Base-by-base conservation (phyloP, 139 green algal species). In the Chlamydomonas sp. region DNA sequence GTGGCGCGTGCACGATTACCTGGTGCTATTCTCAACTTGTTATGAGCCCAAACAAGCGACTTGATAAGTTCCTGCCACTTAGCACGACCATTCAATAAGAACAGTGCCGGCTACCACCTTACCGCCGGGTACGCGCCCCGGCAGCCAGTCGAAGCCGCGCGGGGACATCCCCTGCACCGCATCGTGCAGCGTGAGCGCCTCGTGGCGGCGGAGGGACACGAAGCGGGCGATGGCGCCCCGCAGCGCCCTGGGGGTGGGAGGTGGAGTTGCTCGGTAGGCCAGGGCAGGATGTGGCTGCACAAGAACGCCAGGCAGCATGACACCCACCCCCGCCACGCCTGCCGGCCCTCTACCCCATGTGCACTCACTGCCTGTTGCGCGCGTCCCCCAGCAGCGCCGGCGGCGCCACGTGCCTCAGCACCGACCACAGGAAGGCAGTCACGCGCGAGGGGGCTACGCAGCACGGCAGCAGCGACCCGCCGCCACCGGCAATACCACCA, bases 181-280 rank as follows among this genome's bases (percentile, higher is more conserved):
- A 59, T 95, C 89, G 74, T 96, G 91, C 84, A 96, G 83, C 0
- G 83, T 94, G 49, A 96, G 84, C n/a, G 91, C 79, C 90, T 98
- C 96, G 67, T 96, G 93, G 10, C 96, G 93, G n/a, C 94, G 88
- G 82, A 97, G 86, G 49, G 68, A 61, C 14, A 98, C 90, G 62
- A 97, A 93, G 9, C 66, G 68, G 0, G 68, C 49, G 2, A 97
- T n/a, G 1, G 81, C 63, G 1, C 17, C 18, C 1, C 90, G 92
- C 74, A 97, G 84, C 57, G 61, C n/a, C 1, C 80, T 85, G 78
- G 5, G 49, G 17, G 59, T 1, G 58, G 63, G 8, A 6, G 12
- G 18, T 69, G 78, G 64, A 80, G 63, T 14, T 59, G 16, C 49
- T 18, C 18, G 5, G 60, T 18, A 63, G 78, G 60, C 5, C 73